Conservation (phyloP, 129 eudicot genomes). For the Mikania micrantha region DNA sequence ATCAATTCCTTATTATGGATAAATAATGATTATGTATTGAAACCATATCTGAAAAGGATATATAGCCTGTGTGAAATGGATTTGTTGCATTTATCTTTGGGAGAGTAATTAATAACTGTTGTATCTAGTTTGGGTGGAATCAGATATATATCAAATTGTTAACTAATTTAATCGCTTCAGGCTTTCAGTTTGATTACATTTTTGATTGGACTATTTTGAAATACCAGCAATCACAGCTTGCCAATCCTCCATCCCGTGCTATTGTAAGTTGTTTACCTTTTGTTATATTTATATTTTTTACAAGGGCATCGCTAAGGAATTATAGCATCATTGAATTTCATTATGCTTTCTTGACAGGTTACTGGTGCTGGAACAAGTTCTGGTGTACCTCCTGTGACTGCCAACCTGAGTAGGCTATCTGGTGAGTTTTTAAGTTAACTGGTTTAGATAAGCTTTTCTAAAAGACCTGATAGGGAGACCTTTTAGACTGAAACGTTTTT, state of each 20-base stretch:
- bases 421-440: conserved; percentile 30
- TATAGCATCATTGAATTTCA: neutral
- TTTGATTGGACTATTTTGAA: conserved; percentile 98
- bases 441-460: neutral
- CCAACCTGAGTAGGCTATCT: conserved; percentile 49
- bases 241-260: conserved; percentile 89
- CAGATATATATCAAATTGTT: neutral
- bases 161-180: conserved; percentile 30
- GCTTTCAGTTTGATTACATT: conserved; percentile 92
- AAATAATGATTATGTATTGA: neutral
- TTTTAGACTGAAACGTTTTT: neutral
- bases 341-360: conserved; percentile 47
- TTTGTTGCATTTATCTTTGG: neutral
- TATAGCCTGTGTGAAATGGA: neutral
- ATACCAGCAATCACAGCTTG: conserved; percentile 91
- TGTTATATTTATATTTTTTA: too few species aligned
- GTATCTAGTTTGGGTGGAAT: neutral
- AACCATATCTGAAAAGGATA: neutral
- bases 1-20: neutral
- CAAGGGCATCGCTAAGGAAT: neutral
- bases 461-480: neutral
- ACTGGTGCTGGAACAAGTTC: conserved; percentile 79
- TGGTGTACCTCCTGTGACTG: conserved; percentile 59
- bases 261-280: conserved; percentile 61
- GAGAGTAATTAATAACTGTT: neutral